Evolutionary conservation across 805 yeast species (phyloP), one percentile per base, ranked within the genome.

Genomic region (Metschnikowia orientalis): DNA sequence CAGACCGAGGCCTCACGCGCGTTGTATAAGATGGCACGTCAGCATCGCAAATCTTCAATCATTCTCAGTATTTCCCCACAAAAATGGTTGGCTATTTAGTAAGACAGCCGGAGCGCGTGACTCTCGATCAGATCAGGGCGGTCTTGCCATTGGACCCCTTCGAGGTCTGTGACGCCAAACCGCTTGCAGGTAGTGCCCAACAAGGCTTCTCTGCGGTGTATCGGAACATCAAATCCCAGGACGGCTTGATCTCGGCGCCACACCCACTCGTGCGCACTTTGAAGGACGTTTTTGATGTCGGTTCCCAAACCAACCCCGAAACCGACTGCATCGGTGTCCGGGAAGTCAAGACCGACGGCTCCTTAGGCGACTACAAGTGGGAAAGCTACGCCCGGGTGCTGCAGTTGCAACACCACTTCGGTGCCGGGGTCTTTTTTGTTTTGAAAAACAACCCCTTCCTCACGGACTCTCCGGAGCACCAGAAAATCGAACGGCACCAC

Each of bases 371-470:
- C 6, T 45, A 45, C 31, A 26, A 28, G 27, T 45, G 42, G 41
- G 34, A 34, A 11, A 23, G 33, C 5, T 45, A 40, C 23, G 18
- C 19, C 4, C 32, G 38, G 14, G 26, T 45, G 6, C 26, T 31
- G 11, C 28, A 27, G 17, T 16, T 28, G 12, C 32, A 31, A 23
- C 25, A 21, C 18, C 20, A 34, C 12, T 40, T 45, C 17, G 49
- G 45, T 2, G 41, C 45, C n/a, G 49, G 49, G 2, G 32, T 42
- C 11, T 42, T 45, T 17, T 42, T 42, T 25, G 28, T 35, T 9
- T 37, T 43, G 35, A 40, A 41, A 25, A 59, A 61, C 43, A 63
- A 60, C 38, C 63, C 59, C 4, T 63, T 37, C 42, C 51, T 48
- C 23, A 47, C 54, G 12, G 47, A 54, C 16, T 46, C 51, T 14